Base-by-base conservation (phyloP, 306 rosid species). In the Argentina anserina region DNA sequence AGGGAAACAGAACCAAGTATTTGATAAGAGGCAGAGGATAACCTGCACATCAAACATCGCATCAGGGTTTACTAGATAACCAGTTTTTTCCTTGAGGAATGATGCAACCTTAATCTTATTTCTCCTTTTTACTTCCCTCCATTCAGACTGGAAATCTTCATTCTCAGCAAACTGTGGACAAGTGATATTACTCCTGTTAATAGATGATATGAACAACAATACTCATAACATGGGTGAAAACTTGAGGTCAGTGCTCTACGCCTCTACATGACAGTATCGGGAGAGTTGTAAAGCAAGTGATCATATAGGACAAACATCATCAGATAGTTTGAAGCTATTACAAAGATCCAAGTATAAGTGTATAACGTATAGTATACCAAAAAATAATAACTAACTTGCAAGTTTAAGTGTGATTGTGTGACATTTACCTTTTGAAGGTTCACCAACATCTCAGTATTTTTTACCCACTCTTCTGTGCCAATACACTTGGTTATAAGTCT, bases 21-120 rank as follows among this genome's bases (percentile, higher is more conserved):
- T 52, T 56, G 34, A 26, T 56, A 29, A 8, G 46, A 42, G 39
- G 40, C 65, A 60, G 65, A 60, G 39, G 21, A 60, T 60, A 60
- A 90, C 98, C 95, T 92, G 98, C 78, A 92, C 79, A 81, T 92
- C 98, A 84, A 85, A 90, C 97, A 92, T 79, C 64, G 95, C 85
- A 80, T 92, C 95, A 40, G 97, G 87, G 81, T 86, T 90, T 74
- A 92, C 89, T 74, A 89, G 79, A 65, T 90, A 90, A 58, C 98
- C 98, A 11, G 98, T 88, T 84, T 68, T 90, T 79, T 90, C 97
- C 81, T 71, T 87, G 75, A 92, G 78, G 55, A 88, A 84, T 45
- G 86, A 82, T 1, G 84, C 92, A 75, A 86, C 89, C 85, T 90
- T 92, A 86, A 83, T 69, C 86, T 92, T 92, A 73, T 92, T 92